Percentiles rank a stretch among this genome's conserved stretches.
Evolutionary conservation across 2,329 filamentous ascomycete species (phyloP).

Genomic region (Fusarium praegraminearum): DNA sequence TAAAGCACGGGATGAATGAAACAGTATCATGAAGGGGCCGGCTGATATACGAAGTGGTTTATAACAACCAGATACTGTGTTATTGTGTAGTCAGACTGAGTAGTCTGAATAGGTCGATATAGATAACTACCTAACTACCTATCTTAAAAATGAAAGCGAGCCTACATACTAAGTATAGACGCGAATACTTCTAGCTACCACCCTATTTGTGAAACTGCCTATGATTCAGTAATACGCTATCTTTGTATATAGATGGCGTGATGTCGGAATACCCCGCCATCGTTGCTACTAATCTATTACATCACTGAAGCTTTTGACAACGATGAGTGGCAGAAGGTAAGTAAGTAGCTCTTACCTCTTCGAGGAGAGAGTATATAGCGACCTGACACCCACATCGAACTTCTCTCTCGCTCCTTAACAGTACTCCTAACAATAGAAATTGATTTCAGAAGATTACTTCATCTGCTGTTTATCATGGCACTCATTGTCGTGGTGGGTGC

Average conservation of each 20-base stretch:
- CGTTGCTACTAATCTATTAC: slow-evolving; percentile 26
- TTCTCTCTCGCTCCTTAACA: background rate
- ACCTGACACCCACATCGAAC: background rate
- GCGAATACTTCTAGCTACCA: background rate
- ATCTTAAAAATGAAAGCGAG: background rate
- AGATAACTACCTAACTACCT: background rate
- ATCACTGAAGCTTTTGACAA: slow-evolving; percentile 28
- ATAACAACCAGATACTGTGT: background rate
- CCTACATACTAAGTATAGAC: background rate
- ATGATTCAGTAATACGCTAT: slow-evolving; percentile 1
- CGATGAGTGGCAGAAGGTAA: slow-evolving; percentile 4
- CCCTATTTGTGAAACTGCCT: background rate
- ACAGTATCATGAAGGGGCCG: background rate
- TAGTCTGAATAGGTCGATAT: background rate
- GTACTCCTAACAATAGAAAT: background rate
- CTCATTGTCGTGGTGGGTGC: slow-evolving; percentile 74
- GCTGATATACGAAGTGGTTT: background rate
- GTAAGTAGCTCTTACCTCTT: background rate
- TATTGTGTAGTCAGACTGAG: background rate
- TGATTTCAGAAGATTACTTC: background rate
- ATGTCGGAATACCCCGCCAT: slow-evolving; percentile 28
- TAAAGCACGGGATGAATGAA: background rate
- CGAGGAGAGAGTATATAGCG: background rate
- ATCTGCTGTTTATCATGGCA: slow-evolving; percentile 51
- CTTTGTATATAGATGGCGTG: slow-evolving; percentile 9